These are phyloP conservation scores for Geotrichum restrictum DNA, from an alignment of 1,139 yeast species.

Conservation along the genomic window DNA sequence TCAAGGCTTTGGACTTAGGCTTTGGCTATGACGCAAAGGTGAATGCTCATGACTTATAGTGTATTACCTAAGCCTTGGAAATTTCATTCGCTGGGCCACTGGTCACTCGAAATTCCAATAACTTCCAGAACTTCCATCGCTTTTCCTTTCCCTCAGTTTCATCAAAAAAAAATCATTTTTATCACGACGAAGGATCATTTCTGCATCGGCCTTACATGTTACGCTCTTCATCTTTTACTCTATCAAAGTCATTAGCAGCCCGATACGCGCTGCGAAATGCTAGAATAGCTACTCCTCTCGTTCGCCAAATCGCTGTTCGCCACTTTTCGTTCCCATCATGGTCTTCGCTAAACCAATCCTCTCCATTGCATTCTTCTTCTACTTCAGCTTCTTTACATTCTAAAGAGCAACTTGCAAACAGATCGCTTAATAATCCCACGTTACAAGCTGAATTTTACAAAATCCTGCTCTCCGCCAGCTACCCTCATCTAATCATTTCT, in stretches of 20 bases:
- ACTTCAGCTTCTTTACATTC: conserved; percentile 11
- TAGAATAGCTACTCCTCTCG: not conserved
- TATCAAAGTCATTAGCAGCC: not conserved
- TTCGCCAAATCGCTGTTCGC: conserved; percentile 1
- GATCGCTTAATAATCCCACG: conserved; percentile 59
- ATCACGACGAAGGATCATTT: not conserved
- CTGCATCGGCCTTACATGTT: conserved; percentile 1
- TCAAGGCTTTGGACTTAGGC: too few relatives aligned
- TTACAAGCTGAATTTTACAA: conserved; percentile 81
- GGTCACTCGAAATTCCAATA: not conserved
- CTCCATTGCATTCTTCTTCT: conserved; percentile 4
- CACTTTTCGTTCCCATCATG: conserved; percentile 15
- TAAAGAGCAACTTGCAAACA: conserved; percentile 73
- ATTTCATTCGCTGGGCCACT: not conserved
- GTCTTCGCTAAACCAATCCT: conserved; percentile 7
- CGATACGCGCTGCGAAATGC: not conserved
- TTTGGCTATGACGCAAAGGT: too few relatives aligned
- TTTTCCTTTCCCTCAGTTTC: not conserved
- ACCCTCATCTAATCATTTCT: conserved; percentile 89
- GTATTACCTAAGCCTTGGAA: not conserved
- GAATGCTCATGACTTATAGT: too few relatives aligned
- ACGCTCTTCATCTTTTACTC: not conserved
- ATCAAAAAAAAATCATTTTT: not conserved
- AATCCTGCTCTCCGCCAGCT: conserved; percentile 65
- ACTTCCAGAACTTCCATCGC: not conserved